A percentile compares a stretch with the other conserved stretches of the same genome.
Evolutionary conservation across 352 stramenopile species (phyloP).

Genomic region (Pythium diclinum): DNA sequence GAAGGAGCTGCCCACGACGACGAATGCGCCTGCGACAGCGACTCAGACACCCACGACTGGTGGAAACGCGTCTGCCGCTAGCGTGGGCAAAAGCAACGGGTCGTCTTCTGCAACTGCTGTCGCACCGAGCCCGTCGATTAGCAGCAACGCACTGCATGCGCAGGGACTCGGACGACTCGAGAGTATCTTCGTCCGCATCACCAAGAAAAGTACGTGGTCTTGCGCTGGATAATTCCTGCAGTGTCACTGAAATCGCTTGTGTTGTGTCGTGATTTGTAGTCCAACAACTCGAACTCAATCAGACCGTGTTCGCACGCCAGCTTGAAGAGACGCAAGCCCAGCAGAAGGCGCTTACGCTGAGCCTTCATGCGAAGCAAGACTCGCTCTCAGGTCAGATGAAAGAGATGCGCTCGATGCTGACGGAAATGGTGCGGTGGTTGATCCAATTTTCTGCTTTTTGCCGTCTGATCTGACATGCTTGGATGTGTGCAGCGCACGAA

Average conservation of each 20-base stretch:
- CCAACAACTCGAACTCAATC: constrained; percentile 69
- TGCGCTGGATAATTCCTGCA: not conserved
- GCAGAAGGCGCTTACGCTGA: constrained; percentile 26
- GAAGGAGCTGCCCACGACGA: not conserved
- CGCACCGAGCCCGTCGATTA: not conserved
- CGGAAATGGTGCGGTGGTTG: constrained; percentile 38
- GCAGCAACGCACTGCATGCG: constrained; percentile 9
- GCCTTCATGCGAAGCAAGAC: constrained; percentile 46
- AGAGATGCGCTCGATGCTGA: constrained; percentile 49
- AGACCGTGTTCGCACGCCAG: constrained; percentile 48
- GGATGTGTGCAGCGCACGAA: constrained; percentile 6
- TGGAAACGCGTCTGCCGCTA: not conserved
- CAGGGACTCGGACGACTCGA: constrained; percentile 69
- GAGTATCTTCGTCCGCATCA: constrained; percentile 83
- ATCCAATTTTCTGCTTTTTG: not conserved
- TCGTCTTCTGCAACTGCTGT: constrained; percentile 5
- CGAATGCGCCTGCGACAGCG: not conserved
- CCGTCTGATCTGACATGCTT: not conserved
- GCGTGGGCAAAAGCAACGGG: constrained; percentile 1
- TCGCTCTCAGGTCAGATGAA: constrained; percentile 43
- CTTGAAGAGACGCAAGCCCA: constrained; percentile 57
- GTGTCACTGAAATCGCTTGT: not conserved
- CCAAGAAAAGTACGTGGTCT: constrained; percentile 67
- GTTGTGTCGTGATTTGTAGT: constrained; percentile 31
- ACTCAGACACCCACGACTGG: not conserved